Evolutionary conservation across 2,329 filamentous ascomycete genomes (phyloP).

Genomic region (Drechmeria coniospora): DNA sequence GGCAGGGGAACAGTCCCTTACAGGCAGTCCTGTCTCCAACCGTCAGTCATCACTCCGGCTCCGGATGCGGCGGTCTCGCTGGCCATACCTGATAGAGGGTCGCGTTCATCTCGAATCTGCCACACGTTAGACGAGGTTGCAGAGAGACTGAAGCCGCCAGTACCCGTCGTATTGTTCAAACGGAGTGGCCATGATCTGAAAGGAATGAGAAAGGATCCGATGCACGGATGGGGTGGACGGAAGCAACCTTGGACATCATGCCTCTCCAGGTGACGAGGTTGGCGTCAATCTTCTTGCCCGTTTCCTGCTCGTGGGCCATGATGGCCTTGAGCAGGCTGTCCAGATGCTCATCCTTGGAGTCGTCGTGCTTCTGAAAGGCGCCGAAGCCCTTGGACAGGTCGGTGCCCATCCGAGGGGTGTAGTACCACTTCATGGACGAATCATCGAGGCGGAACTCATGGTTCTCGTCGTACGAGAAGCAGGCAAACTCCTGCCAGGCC

Average conservation of each 20-base stretch:
- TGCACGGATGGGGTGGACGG: neutral
- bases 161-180: slow-evolving; percentile 73
- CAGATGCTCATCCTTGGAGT: slow-evolving; percentile 71
- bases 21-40: slow-evolving; percentile 33
- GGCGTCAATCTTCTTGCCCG: slow-evolving; percentile 51
- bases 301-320: slow-evolving; percentile 53
- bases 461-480: slow-evolving; percentile 82
- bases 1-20: slow-evolving; percentile 17
- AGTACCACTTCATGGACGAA: slow-evolving; percentile 76
- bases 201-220: neutral
- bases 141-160: neutral
- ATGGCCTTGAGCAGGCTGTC: slow-evolving; percentile 70
- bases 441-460: slow-evolving; percentile 64
- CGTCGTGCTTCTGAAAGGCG: slow-evolving; percentile 68
- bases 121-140: slow-evolving; percentile 5
- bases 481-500: slow-evolving; percentile 64
- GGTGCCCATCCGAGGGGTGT: slow-evolving; percentile 53
- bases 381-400: slow-evolving; percentile 73
- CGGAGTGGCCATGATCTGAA: slow-evolving; percentile 67
- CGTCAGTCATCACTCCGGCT: no score
- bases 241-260: slow-evolving; percentile 86
- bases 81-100: slow-evolving; percentile 81
- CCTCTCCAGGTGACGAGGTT: slow-evolving; percentile 87
- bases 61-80: no score
- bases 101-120: slow-evolving; percentile 88